These are phyloP conservation scores for Arthonia radiata DNA, from an alignment of 495 filamentous ascomycete genomes.

Conservation along the genomic window DNA sequence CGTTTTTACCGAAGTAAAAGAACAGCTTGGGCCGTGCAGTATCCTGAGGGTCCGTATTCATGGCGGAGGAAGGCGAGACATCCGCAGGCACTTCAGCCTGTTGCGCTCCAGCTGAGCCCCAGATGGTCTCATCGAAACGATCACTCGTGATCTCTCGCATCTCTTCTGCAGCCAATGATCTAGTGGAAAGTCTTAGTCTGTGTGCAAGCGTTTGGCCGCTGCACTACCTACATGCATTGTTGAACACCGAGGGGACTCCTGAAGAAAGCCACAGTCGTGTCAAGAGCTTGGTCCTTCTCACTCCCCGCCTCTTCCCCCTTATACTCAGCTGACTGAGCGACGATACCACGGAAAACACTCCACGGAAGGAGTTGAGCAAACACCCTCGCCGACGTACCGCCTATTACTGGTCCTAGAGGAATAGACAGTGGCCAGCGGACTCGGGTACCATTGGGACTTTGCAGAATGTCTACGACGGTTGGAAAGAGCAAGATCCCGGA, in stretches of 20 bases:
- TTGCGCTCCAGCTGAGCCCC: constrained; percentile 27
- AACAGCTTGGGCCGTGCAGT: constrained; percentile 27
- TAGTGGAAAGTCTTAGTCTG: too few species aligned
- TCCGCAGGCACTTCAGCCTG: constrained; percentile 14
- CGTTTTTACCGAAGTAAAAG: constrained; percentile 58
- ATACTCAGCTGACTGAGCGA: too few species aligned
- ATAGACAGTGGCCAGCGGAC: too few species aligned
- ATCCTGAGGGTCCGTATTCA: constrained; percentile 1
- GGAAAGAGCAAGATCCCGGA: constrained; percentile 12
- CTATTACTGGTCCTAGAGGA: too few species aligned
- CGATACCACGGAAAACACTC: too few species aligned
- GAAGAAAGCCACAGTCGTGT: constrained; percentile 33
- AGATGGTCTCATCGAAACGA: constrained; percentile 55
- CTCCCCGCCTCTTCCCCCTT: too few species aligned
- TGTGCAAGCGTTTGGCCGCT: too few species aligned
- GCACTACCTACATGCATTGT: too few species aligned
- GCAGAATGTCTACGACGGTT: constrained; percentile 11
- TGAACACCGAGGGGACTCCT: constrained; percentile 35
- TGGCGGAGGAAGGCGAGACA: constrained; percentile 7
- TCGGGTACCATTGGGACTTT: constrained; percentile 11
- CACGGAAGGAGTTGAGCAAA: too few species aligned
- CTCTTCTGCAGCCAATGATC: constrained; percentile 54
- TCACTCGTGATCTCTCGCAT: constrained; percentile 53
- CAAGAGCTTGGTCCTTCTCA: neutral
- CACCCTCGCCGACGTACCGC: too few species aligned